These are phyloP conservation scores for Pilaira anomala DNA, from an alignment of 192 early-diverging fungal species.

Conservation along the genomic window DNA sequence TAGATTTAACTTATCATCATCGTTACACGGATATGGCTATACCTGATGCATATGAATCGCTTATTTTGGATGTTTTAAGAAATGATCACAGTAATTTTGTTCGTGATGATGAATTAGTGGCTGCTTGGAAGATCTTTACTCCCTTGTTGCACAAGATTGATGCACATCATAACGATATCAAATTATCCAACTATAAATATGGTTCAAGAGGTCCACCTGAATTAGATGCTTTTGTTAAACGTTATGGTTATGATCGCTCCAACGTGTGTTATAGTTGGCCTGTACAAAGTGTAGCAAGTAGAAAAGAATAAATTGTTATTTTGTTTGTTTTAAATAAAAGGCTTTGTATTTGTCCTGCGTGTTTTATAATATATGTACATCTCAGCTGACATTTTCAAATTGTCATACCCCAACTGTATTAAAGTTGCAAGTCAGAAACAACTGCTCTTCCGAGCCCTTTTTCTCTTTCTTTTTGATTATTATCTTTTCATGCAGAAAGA, in stretches of 20 bases:
- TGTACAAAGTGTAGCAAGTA: conserved; percentile 12
- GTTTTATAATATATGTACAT: too few relatives aligned
- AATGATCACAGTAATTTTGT: conserved; percentile 97
- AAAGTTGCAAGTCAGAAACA: too few relatives aligned
- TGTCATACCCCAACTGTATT: too few relatives aligned
- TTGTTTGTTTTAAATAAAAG: too few relatives aligned
- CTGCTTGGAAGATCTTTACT: conserved; percentile 98
- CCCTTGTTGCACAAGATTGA: conserved; percentile 92
- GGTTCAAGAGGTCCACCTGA: conserved; percentile 81
- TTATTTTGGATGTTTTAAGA: conserved; percentile 87
- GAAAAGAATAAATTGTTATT: too few relatives aligned
- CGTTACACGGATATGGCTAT: conserved; percentile 87
- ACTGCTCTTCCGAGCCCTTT: too few relatives aligned
- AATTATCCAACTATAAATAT: conserved; percentile 77
- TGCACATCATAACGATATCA: conserved; percentile 41
- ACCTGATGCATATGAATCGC: conserved; percentile 96
- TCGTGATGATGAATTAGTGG: conserved; percentile 86
- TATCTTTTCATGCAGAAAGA: too few relatives aligned
- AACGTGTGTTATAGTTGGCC: conserved; percentile 3
- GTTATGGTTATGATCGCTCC: conserved; percentile 35
- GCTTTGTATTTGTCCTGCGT: too few relatives aligned
- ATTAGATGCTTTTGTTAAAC: conserved; percentile 71
- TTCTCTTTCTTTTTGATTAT: too few relatives aligned
- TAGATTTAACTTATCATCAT: conserved; percentile 89
- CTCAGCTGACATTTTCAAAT: too few relatives aligned